These are phyloP conservation scores for Rhodotorula sp. DNA, from an alignment of 1,284 basidiomycete species.

Conservation along the genomic window DNA sequence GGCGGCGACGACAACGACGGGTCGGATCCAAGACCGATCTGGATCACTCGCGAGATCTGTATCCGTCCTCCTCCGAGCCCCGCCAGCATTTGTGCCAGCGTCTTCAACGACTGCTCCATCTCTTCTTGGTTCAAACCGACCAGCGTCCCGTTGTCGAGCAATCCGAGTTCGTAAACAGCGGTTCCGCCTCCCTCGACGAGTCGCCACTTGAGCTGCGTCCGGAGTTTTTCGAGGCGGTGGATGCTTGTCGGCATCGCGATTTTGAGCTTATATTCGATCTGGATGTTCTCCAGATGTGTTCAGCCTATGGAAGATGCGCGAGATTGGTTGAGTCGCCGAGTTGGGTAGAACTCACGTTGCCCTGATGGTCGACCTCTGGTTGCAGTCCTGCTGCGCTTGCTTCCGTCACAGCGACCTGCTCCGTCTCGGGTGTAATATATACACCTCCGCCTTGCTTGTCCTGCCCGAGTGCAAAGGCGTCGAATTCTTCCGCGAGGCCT, in stretches of 20 bases:
- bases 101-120: constrained; percentile 74
- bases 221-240: constrained; percentile 67
- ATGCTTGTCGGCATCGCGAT: constrained; percentile 65
- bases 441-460: background rate
- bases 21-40: constrained; percentile 6
- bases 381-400: constrained; percentile 3
- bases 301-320: background rate
- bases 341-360: constrained; percentile 11
- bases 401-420: constrained; percentile 2
- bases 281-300: background rate
- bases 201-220: constrained; percentile 93
- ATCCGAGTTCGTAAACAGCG: constrained; percentile 88
- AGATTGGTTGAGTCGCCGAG: background rate
- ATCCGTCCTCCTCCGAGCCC: constrained; percentile 67
- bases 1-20: background rate
- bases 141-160: constrained; percentile 77
- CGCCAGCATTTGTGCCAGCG: constrained; percentile 85
- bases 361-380: constrained; percentile 31
- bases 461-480: constrained; percentile 1
- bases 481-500: constrained; percentile 17
- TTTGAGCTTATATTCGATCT: constrained; percentile 78
- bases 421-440: background rate
- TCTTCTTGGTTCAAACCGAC: constrained; percentile 73
- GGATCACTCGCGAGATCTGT: constrained; percentile 27
- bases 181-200: constrained; percentile 86